These are phyloP conservation scores for Ceratobasidium sp. DNA, from an alignment of 1,284 basidiomycete genomes.

Conservation along the genomic window DNA sequence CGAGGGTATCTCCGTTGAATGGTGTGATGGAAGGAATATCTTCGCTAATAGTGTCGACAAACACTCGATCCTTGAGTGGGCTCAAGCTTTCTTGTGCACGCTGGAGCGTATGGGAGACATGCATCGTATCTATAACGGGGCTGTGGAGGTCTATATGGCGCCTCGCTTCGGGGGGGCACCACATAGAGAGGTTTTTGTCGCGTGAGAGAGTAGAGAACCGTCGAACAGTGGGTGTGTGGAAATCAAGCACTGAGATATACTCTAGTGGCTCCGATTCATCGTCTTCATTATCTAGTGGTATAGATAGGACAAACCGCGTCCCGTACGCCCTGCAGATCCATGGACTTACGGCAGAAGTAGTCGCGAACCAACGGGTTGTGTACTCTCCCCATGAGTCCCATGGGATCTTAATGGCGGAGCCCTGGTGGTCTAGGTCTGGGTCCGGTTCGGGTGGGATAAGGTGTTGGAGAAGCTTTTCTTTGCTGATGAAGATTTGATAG, in stretches of 20 bases:
- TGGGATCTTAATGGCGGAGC: constrained; percentile 10
- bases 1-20: constrained; percentile 6
- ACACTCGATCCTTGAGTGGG: neutral
- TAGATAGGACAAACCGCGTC: constrained; percentile 29
- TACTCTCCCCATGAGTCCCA: constrained; percentile 33
- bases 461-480: constrained; percentile 11
- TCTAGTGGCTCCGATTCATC: constrained; percentile 5
- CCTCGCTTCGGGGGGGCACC: constrained; percentile 7
- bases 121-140: constrained; percentile 63
- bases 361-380: constrained; percentile 25
- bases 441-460: neutral
- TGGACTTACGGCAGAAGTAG: constrained; percentile 21
- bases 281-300: neutral
- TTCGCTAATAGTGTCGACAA: constrained; percentile 38
- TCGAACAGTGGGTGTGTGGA: constrained; percentile 30
- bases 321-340: constrained; percentile 33
- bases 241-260: constrained; percentile 31
- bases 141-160: constrained; percentile 28
- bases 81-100: neutral
- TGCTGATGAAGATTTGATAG: constrained; percentile 35
- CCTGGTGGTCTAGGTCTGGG: neutral
- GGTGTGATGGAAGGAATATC: constrained; percentile 19
- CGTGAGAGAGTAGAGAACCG: constrained; percentile 11
- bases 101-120: constrained; percentile 62
- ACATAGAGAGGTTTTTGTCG: constrained; percentile 24